These are phyloP conservation scores for Grigorovia transvaalensis DNA, from an alignment of 805 yeast species.

Conservation along the genomic window DNA sequence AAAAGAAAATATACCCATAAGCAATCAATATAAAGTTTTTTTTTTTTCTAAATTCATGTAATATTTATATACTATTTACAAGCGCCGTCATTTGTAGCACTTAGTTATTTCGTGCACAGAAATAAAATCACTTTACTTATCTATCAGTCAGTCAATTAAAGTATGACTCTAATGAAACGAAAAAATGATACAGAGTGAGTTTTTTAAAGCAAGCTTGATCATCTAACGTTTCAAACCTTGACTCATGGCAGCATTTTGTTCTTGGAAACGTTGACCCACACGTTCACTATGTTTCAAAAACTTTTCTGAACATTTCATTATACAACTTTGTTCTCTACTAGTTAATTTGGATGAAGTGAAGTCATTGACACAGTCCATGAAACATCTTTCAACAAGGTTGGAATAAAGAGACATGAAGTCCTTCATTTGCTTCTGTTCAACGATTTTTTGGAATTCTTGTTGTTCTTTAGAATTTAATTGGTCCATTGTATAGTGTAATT, in stretches of 20 bases:
- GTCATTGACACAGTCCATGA: slow-evolving; percentile 95
- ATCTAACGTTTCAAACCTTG: slow-evolving; percentile 44
- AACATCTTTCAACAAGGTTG: slow-evolving; percentile 91
- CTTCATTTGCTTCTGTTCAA: slow-evolving; percentile 96
- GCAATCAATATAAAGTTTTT: too few species aligned
- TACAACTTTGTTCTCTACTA: slow-evolving; percentile 74
- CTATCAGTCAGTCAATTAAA: neutral
- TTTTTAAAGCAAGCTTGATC: neutral
- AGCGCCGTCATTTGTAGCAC: neutral
- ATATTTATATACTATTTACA: neutral
- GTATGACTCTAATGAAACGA: neutral
- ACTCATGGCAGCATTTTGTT: slow-evolving; percentile 77
- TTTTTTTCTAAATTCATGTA: neutral
- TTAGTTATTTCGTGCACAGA: neutral
- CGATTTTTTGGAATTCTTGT: slow-evolving; percentile 89
- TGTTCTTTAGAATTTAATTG: slow-evolving; percentile 92
- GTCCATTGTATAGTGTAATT: slow-evolving; percentile 48
- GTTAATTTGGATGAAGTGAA: slow-evolving; percentile 88
- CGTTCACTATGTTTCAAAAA: slow-evolving; percentile 97
- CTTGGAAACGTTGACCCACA: slow-evolving; percentile 98
- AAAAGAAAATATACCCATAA: too few species aligned
- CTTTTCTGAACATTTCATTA: slow-evolving; percentile 89
- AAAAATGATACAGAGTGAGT: neutral
- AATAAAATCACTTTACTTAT: too few species aligned
- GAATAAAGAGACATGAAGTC: slow-evolving; percentile 97